Evolutionary conservation across 108 stramenopile genomes (phyloP), one percentile per base, ranked within the genome.

Genomic region (Nitzschia putrida): DNA sequence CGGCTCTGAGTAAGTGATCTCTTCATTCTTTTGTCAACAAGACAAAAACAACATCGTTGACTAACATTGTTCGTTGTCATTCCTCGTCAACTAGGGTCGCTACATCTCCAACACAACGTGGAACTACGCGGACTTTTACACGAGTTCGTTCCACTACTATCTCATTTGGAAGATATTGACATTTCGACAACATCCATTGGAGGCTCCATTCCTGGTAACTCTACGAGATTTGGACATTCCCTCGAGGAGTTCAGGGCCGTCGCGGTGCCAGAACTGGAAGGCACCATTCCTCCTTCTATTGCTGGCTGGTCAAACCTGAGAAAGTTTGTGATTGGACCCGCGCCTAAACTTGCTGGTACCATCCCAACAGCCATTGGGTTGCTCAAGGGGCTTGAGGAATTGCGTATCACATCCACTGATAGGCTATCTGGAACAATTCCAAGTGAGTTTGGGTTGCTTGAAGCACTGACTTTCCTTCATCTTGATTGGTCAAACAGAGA

Each of bases 241-340:
- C 65, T 74, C 21, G 14, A 47, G 11, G 29, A 20, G 7, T 67
- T 74, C 16, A 57, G 34, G 13, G 56, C 65, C n/a, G 38, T 50
- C 49, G 44, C 40, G 8, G 23, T 50, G 3, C 57, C 11, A 3
- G 4, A 37, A 8, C 53, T 68, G 39, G 24, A 14, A n/a, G 73
- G 73, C 13, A 59, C 51, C 14, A 59, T 74, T 61, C 73, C 73
- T 3, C 12, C 65, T 34, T 52, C 66, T 9, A 74, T 74, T 42
- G 29, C 49, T 22, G n/a, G 7, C 20, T 74, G 73, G 73, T 25
- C 47, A 18, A 74, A 67, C 7, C 53, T 53, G 3, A 39, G 53
- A 26, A 54, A n/a, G 41, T 34, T 53, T 12, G 18, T 3, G 0
- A n/a, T 53, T 37, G 38, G 49, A 12, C 11, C 38, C 0, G 20